Base-by-base conservation (phyloP, 345 rosid genomes). In the Aquilaria malaccensis region DNA sequence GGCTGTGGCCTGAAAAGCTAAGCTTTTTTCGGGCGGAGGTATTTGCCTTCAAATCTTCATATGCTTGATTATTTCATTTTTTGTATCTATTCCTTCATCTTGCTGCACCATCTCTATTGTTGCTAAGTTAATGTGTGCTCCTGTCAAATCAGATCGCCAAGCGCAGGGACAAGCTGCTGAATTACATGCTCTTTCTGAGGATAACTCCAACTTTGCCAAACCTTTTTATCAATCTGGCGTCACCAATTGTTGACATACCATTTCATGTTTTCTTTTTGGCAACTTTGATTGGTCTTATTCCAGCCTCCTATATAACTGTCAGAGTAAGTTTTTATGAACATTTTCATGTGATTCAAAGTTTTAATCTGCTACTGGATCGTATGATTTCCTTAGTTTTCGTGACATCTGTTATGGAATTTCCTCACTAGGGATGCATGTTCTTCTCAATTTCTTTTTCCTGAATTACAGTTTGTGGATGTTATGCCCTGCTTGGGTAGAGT, bases 1-100 rank as follows among this genome's bases (percentile, higher is more conserved):
- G 99, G 99, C 71, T 94, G 59, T 94, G 97, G 97, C 97, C 99
- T 71, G 97, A 90, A 45, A 94, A 86, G 73, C 77, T 94, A 68
- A 84, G 95, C 74, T 81, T 90, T 73, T 94, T 94, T 69, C 99
- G 90, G 64, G 85, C 86, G 33, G 97, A 94, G 99, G 99, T 94
- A 76, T 45, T 11, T 54, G n/a, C 37, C 55, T 53, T 37, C 43
- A 37, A 22, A 9, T 37, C 37, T 48, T 43, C 45, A 30, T 47
- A 58, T 33, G 41, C 45, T 54, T 46, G 55, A 32, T 5, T 64
- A 22, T 22, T 22, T 22, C 22, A 22, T 22, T 22, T 22, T 1
- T 22, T 22, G 22, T 37, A 37, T 37, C 43, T 37, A 37, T 47
- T 47, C 37, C 10, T 13, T 45, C 50, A n/a, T 62, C 33, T 59